Percentiles rank a stretch among this genome's conserved stretches.
These are phyloP conservation scores for Phytophthora idaei DNA, from an alignment of 352 stramenopile genomes.

Conservation along the genomic window DNA sequence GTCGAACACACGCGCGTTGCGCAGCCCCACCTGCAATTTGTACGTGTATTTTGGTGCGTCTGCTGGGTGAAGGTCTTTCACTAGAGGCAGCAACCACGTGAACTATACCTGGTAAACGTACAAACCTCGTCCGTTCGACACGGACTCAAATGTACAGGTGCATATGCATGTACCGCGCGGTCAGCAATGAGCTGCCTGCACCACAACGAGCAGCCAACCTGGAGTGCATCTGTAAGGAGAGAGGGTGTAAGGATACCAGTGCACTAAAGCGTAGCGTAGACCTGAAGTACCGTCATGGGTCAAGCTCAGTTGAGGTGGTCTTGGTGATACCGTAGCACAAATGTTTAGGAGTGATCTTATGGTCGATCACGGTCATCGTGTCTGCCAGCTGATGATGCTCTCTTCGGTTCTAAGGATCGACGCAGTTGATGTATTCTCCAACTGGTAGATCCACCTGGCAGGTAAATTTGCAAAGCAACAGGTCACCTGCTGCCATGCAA, in stretches of 20 bases:
- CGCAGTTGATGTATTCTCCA: slow-evolving; percentile 10
- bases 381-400: slow-evolving; percentile 17
- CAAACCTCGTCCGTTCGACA: neutral
- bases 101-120: slow-evolving; percentile 5
- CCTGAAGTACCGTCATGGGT: slow-evolving; percentile 2
- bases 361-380: slow-evolving; percentile 3
- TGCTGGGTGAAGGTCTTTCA: neutral
- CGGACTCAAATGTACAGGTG: too few relatives aligned
- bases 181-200: neutral
- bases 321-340: neutral
- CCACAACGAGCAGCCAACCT: neutral
- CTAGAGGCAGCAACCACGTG: slow-evolving; percentile 2
- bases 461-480: neutral
- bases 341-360: slow-evolving; percentile 11
- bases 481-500: neutral
- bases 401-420: slow-evolving; percentile 10
- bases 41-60: slow-evolving; percentile 18
- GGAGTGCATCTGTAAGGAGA: neutral
- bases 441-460: slow-evolving; percentile 6
- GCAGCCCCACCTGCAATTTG: neutral
- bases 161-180: neutral
- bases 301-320: slow-evolving; percentile 4
- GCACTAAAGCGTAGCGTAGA: neutral
- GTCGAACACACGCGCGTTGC: too few relatives aligned
- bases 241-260: neutral